These are phyloP conservation scores for Pyrus communis DNA, from an alignment of 306 rosid genomes.

Conservation along the genomic window DNA sequence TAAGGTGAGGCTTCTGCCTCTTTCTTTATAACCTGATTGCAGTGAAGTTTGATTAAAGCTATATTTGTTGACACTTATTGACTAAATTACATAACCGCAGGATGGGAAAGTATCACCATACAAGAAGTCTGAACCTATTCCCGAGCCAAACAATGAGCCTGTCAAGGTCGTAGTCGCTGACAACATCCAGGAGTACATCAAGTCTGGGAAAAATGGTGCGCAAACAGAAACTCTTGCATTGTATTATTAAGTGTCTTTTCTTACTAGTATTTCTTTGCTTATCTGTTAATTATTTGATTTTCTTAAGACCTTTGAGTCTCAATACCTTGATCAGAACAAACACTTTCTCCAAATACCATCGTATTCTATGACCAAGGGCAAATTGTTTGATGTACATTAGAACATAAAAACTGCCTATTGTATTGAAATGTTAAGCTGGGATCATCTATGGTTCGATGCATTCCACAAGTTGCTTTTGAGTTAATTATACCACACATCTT, in stretches of 20 bases:
- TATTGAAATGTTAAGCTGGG: not conserved
- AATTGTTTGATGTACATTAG: not conserved
- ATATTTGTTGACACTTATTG: not conserved
- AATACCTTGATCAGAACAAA: not conserved
- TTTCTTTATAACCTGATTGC: not conserved
- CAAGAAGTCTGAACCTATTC: slow-evolving; percentile 73
- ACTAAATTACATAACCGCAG: slow-evolving; percentile 35
- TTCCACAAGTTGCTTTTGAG: not conserved
- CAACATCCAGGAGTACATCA: slow-evolving; percentile 56
- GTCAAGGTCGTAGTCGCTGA: slow-evolving; percentile 82
- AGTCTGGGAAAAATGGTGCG: slow-evolving; percentile 80
- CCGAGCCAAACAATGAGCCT: slow-evolving; percentile 73
- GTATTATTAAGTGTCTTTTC: not conserved
- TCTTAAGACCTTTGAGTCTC: not conserved
- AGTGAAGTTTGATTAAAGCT: not conserved
- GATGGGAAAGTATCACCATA: slow-evolving; percentile 56
- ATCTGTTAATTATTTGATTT: not conserved
- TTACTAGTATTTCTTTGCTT: not conserved
- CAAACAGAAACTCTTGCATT: not conserved
- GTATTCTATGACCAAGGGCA: not conserved
- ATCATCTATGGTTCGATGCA: not conserved
- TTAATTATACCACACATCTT: not conserved
- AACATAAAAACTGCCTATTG: not conserved
- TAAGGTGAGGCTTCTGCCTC: slow-evolving; percentile 47
- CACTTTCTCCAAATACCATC: not conserved